Evolutionary conservation across 768 basidiomycete genomes (phyloP).

Genomic region (Mycena crocata): DNA sequence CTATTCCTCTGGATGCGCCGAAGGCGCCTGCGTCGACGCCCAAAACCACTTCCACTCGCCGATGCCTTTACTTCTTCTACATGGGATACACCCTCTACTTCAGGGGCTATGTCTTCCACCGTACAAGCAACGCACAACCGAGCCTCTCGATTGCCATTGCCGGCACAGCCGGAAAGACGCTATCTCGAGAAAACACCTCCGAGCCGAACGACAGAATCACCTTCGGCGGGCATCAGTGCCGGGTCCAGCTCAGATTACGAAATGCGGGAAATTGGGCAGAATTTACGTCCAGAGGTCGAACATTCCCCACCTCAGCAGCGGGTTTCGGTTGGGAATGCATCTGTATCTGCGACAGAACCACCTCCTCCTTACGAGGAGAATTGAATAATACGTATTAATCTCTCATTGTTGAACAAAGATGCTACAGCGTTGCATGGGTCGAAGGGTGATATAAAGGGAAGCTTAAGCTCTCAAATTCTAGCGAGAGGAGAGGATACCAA

Average conservation of each 20-base stretch:
- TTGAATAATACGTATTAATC: too few species aligned
- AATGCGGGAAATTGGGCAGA: not conserved
- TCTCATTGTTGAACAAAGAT: too few species aligned
- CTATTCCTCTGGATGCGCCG: not conserved
- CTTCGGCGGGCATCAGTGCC: too few species aligned
- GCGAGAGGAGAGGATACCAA: too few species aligned
- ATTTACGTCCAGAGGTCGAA: slow-evolving; percentile 11
- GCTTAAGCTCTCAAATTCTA: too few species aligned
- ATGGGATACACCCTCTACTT: not conserved
- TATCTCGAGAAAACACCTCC: not conserved
- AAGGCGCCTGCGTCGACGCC: not conserved
- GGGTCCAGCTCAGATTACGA: not conserved
- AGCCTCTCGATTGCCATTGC: not conserved
- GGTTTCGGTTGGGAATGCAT: not conserved
- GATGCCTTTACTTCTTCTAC: not conserved
- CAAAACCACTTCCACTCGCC: not conserved
- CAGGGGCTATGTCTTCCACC: not conserved
- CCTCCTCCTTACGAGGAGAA: slow-evolving; percentile 2
- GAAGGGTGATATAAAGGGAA: too few species aligned
- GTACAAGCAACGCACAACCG: not conserved
- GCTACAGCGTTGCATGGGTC: too few species aligned
- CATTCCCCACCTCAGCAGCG: not conserved
- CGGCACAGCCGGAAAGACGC: not conserved
- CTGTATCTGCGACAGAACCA: not conserved
- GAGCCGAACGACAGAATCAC: not conserved